Evolutionary conservation across 495 filamentous ascomycete species (phyloP).

Genomic region (Daldinia vernicosa): DNA sequence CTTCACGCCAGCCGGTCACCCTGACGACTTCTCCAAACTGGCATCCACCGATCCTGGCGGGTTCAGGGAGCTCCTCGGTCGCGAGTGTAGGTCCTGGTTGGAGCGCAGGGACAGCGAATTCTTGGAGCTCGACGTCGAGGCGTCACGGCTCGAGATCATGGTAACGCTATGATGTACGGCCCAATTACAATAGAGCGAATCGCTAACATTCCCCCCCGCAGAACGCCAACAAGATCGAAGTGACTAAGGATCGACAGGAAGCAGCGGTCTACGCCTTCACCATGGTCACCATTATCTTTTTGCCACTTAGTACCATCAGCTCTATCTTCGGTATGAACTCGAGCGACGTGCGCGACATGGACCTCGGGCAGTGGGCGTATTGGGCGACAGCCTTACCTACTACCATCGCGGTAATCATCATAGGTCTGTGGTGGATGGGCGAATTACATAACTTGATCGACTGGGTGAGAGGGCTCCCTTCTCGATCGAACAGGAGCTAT

Average conservation of each 20-base stretch:
- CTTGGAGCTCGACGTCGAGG: constrained; percentile 33
- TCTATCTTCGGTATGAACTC: constrained; percentile 71
- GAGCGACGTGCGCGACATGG: constrained; percentile 60
- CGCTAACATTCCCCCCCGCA: constrained; percentile 19
- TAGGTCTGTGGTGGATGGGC: constrained; percentile 50
- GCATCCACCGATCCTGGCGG: constrained; percentile 42
- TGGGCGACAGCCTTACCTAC: constrained; percentile 60
- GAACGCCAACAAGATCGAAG: constrained; percentile 50
- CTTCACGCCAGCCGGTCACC: constrained; percentile 10
- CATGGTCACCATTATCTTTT: constrained; percentile 71
- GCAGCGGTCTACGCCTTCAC: constrained; percentile 65
- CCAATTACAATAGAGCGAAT: constrained; percentile 16
- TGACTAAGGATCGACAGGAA: constrained; percentile 56
- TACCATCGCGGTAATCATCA: constrained; percentile 51
- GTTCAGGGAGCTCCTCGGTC: constrained; percentile 43
- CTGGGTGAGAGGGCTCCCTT: constrained; percentile 30
- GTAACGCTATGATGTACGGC: constrained; percentile 29
- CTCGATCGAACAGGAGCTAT: constrained; percentile 26
- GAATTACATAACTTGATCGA: constrained; percentile 42
- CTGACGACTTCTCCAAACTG: constrained; percentile 32
- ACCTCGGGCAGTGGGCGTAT: constrained; percentile 55
- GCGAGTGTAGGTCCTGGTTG: constrained; percentile 39
- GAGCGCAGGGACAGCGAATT: constrained; percentile 29
- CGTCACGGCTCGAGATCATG: constrained; percentile 39
- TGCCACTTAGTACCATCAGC: constrained; percentile 71